Percentiles rank a stretch among this genome's conserved stretches.
Conservation (phyloP, 148 eudicot genomes). For the Linanthus parryae region DNA sequence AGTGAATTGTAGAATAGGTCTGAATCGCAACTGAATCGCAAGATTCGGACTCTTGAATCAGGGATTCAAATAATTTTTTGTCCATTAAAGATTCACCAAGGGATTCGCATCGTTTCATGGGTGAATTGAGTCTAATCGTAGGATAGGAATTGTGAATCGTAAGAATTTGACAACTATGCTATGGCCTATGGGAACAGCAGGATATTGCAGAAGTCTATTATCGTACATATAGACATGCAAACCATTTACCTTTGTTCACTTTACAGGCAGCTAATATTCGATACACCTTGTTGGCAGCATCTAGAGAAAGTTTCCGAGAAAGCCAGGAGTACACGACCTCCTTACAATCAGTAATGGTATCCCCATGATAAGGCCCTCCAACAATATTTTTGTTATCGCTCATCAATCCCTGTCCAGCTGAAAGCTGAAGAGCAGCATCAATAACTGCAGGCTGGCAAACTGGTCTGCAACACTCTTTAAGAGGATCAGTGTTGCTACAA, state of each 20-base stretch:
- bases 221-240: conserved; percentile 3
- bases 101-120: too few species aligned
- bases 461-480: conserved; percentile 89
- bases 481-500: conserved; percentile 78
- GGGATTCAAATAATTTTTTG: too few species aligned
- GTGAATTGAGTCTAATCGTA: too few species aligned
- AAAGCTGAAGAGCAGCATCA: conserved; percentile 70
- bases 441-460: conserved; percentile 78
- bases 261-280: conserved; percentile 80
- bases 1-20: too few species aligned
- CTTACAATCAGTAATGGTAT: conserved; percentile 73
- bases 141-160: too few species aligned
- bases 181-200: too few species aligned
- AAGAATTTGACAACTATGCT: too few species aligned
- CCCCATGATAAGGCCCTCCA: conserved; percentile 35
- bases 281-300: conserved; percentile 64
- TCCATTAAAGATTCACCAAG: too few species aligned
- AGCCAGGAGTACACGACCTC: conserved; percentile 87
- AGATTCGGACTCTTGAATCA: too few species aligned
- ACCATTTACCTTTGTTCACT: conserved; percentile 71
- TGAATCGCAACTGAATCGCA: too few species aligned
- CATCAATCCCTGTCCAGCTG: conserved; percentile 27
- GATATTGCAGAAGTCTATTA: not conserved
- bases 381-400: conserved; percentile 24
- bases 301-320: conserved; percentile 68